These are phyloP conservation scores for Diaporthe sp. DNA, from an alignment of 2,329 filamentous ascomycete genomes.

Conservation along the genomic window DNA sequence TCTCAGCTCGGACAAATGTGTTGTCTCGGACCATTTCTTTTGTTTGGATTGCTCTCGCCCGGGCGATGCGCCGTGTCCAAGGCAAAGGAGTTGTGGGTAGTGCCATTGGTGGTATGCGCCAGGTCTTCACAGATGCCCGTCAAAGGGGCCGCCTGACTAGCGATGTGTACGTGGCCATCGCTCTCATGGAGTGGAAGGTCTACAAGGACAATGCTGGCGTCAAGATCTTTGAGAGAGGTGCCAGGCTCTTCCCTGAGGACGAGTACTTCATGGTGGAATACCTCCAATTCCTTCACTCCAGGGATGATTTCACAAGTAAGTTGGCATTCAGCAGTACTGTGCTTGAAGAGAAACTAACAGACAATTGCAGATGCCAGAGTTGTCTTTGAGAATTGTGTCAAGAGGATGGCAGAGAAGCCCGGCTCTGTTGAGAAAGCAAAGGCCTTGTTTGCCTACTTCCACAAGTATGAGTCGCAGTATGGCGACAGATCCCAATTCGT, in stretches of 20 bases:
- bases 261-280: constrained; percentile 95
- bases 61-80: constrained; percentile 93
- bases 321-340: background rate
- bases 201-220: constrained; percentile 94
- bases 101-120: constrained; percentile 76
- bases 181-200: constrained; percentile 92
- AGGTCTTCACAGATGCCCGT: constrained; percentile 89
- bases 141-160: constrained; percentile 89
- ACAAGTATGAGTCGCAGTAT: constrained; percentile 94
- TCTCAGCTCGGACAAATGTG: constrained; percentile 77
- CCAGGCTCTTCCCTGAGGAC: constrained; percentile 93
- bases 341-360: background rate
- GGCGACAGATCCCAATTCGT: constrained; percentile 91
- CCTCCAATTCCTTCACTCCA: constrained; percentile 91
- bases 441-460: constrained; percentile 89
- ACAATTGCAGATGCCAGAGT: constrained; percentile 80
- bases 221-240: constrained; percentile 95
- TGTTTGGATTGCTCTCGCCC: constrained; percentile 94
- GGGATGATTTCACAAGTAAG: constrained; percentile 93
- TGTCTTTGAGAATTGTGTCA: constrained; percentile 94
- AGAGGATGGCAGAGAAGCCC: constrained; percentile 80
- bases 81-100: constrained; percentile 77
- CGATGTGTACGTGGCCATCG: constrained; percentile 94
- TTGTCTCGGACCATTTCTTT: constrained; percentile 90
- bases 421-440: constrained; percentile 81